phyloP scores from a whole-genome alignment of 306 rosid genomes.

The Prunus fruticosa region DNA sequence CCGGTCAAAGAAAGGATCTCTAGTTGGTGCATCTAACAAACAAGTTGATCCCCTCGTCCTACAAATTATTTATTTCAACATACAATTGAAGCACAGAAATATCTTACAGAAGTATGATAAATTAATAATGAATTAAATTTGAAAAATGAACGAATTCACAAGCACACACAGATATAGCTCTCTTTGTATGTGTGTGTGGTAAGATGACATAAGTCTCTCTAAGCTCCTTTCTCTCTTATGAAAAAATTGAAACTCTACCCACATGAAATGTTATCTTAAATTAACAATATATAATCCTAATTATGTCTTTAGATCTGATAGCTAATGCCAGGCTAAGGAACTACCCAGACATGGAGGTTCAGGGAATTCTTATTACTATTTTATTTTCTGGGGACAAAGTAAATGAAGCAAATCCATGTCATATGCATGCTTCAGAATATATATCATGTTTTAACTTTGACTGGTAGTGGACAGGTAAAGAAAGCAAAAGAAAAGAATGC shows the following conservation, averaged over 20 bases:
- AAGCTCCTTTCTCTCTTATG: neutral
- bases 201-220: neutral
- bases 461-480: constrained; percentile 3
- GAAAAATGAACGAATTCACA: neutral
- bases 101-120: neutral
- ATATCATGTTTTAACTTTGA: constrained; percentile 5
- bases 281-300: neutral
- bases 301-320: neutral
- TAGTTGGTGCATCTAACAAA: neutral
- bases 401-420: neutral
- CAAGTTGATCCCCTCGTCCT: neutral
- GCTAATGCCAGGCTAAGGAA: neutral
- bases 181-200: neutral
- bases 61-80: neutral
- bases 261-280: neutral
- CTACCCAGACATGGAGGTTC: neutral
- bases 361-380: neutral
- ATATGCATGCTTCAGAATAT: neutral
- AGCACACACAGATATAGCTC: neutral
- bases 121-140: neutral
- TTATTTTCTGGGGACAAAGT: neutral
- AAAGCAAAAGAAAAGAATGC: constrained; percentile 20
- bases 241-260: neutral
- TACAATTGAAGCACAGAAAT: neutral
- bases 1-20: constrained; percentile 10